phyloP scores from a whole-genome alignment of 176 grass and related monocot genomes.

The Bothriochloa decipiens region DNA sequence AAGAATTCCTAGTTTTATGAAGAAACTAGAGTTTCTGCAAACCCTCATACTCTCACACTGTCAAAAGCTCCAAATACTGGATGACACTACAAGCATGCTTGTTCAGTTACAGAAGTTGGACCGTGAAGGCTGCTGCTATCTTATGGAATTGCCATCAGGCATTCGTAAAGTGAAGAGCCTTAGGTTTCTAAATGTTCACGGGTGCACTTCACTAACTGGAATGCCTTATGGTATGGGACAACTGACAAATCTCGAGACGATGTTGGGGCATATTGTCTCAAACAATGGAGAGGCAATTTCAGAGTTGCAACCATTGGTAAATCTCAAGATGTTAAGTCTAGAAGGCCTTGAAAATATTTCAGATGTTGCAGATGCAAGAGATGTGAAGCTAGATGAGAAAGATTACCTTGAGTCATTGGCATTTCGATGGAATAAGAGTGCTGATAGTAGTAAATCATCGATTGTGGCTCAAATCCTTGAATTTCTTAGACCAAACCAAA shows the following conservation, averaged over 20 bases:
- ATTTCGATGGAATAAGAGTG: background rate
- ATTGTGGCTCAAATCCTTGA: slow-evolving; percentile 4
- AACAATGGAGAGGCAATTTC: background rate
- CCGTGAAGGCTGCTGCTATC: slow-evolving; percentile 18
- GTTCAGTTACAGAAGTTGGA: background rate
- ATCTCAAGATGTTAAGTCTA: background rate
- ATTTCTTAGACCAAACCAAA: slow-evolving; percentile 4
- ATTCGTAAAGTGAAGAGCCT: slow-evolving; percentile 23
- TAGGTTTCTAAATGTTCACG: background rate
- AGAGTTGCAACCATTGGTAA: background rate
- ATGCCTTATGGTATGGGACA: background rate
- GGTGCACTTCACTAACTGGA: background rate
- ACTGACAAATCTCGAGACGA: background rate
- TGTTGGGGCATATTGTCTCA: background rate
- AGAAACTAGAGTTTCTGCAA: background rate
- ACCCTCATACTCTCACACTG: background rate
- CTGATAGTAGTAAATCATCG: background rate
- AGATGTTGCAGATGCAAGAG: background rate
- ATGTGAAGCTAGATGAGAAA: background rate
- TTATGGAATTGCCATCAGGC: background rate
- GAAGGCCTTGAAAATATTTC: background rate
- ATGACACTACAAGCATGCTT: background rate
- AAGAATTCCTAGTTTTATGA: background rate
- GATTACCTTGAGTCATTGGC: background rate
- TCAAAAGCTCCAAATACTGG: background rate